phyloP scores from a whole-genome alignment of 345 rosid species.

The Lumnitzera littorea region DNA sequence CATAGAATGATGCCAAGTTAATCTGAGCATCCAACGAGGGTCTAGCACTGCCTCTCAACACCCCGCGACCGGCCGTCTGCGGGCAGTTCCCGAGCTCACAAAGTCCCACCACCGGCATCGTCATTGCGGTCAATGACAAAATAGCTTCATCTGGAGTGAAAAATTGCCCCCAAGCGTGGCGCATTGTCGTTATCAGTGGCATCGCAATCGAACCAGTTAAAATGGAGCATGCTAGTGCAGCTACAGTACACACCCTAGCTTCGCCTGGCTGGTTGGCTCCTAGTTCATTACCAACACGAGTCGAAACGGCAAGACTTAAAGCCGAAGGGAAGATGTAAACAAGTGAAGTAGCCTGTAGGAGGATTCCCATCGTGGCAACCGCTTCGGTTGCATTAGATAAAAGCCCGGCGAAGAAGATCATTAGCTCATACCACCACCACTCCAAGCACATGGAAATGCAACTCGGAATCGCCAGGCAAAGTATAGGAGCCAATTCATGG shows the following conservation, averaged over 20 bases:
- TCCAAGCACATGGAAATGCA: constrained; percentile 48
- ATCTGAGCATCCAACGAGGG: constrained; percentile 39
- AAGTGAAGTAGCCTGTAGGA: constrained; percentile 43
- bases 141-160: constrained; percentile 35
- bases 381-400: constrained; percentile 30
- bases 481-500: constrained; percentile 32
- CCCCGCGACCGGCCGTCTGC: constrained; percentile 52
- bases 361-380: constrained; percentile 47
- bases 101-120: constrained; percentile 41
- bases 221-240: constrained; percentile 29
- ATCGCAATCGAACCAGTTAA: constrained; percentile 25
- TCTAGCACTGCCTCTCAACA: constrained; percentile 44
- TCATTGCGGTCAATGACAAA: constrained; percentile 27
- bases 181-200: constrained; percentile 27
- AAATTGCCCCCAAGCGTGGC: constrained; percentile 35
- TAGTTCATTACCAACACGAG: constrained; percentile 39
- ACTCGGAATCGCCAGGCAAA: constrained; percentile 37
- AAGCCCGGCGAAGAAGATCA: constrained; percentile 45
- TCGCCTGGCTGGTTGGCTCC: constrained; percentile 31
- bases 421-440: constrained; percentile 67
- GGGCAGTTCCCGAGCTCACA: constrained; percentile 57
- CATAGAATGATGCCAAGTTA: constrained; percentile 42
- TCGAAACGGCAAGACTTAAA: constrained; percentile 36
- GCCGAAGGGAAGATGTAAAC: constrained; percentile 44
- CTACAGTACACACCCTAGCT: constrained; percentile 26